A percentile compares a stretch with the other conserved stretches of the same genome.
These are phyloP conservation scores for Cenococcum geophilum DNA, from an alignment of 495 filamentous ascomycete genomes.

Conservation along the genomic window DNA sequence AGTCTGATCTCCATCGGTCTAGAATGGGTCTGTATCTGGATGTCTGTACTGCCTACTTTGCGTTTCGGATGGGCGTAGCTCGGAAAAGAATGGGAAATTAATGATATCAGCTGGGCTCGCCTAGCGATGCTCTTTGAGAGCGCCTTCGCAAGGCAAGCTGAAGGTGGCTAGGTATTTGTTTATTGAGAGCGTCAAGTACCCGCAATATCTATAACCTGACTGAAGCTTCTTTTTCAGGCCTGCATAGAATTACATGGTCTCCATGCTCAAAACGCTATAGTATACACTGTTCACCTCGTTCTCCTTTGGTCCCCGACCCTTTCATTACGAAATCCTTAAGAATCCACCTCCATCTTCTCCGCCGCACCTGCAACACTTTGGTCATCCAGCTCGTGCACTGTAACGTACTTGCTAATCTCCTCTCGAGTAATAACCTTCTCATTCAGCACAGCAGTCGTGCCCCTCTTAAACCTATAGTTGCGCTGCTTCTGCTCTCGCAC, in stretches of 20 bases:
- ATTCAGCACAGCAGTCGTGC: constrained; percentile 88
- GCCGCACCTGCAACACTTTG: constrained; percentile 51
- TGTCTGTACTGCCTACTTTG: not conserved
- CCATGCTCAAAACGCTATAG: constrained; percentile 6
- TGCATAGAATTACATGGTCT: constrained; percentile 3
- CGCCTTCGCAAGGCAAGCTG: not conserved
- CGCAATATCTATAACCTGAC: not conserved
- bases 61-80: not conserved
- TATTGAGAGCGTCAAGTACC: not conserved
- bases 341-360: constrained; percentile 95
- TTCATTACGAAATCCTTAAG: constrained; percentile 40
- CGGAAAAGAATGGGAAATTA: not conserved
- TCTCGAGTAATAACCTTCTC: constrained; percentile 88
- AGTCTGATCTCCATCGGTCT: not conserved
- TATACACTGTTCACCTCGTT: not conserved
- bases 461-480: constrained; percentile 82
- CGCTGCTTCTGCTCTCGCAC: constrained; percentile 82
- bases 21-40: not conserved
- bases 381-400: constrained; percentile 72
- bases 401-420: constrained; percentile 92
- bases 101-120: not conserved
- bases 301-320: not conserved
- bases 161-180: not conserved
- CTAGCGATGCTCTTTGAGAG: not conserved
- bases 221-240: not conserved